phyloP scores from a whole-genome alignment of 768 basidiomycete species.

The Pholiota molesta region DNA sequence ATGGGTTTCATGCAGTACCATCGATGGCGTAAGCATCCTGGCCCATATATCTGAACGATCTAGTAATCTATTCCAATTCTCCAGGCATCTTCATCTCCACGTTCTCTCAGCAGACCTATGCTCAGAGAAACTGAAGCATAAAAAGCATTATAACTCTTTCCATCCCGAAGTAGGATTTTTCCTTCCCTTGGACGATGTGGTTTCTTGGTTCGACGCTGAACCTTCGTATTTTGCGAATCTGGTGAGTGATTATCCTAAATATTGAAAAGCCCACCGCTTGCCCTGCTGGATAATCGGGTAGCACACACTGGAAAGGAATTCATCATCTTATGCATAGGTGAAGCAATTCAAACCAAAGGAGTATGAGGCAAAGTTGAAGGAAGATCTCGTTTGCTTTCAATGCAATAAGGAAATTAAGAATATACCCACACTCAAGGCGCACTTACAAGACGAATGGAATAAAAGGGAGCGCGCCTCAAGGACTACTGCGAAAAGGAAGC shows the following conservation, averaged over 20 bases:
- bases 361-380: conserved; percentile 72
- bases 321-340: conserved; percentile 43
- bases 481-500: conserved; percentile 41
- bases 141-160: conserved; percentile 93
- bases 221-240: conserved; percentile 48
- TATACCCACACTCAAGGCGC: conserved; percentile 74
- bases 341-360: conserved; percentile 48
- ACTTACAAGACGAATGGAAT: conserved; percentile 78
- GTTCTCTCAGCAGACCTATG: conserved; percentile 80
- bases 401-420: conserved; percentile 68
- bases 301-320: no score
- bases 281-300: no score
- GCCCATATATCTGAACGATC: neutral
- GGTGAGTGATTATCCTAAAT: conserved; percentile 10
- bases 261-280: no score
- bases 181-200: conserved; percentile 73
- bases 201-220: conserved; percentile 77
- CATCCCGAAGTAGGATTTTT: conserved; percentile 86
- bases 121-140: conserved; percentile 73
- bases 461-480: conserved; percentile 45
- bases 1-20: conserved; percentile 80
- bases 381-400: conserved; percentile 66
- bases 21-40: conserved; percentile 75
- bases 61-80: neutral
- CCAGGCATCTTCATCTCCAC: conserved; percentile 83